These are phyloP conservation scores for Solanum chiquidenum DNA, from an alignment of 257 asterid species.

Conservation along the genomic window DNA sequence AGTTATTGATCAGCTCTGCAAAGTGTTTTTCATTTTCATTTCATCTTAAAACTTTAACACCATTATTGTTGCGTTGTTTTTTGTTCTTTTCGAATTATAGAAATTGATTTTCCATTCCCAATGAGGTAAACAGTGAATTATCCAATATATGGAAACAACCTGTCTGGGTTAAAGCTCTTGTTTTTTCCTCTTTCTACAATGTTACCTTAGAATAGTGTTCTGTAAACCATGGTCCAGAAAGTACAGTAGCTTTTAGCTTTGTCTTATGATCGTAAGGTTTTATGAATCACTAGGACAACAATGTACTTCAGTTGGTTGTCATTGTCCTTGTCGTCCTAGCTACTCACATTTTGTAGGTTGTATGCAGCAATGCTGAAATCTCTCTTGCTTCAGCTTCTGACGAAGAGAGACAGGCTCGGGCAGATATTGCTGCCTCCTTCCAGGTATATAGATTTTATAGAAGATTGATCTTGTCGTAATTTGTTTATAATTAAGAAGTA, in stretches of 20 bases:
- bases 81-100: background rate
- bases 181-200: background rate
- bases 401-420: slow-evolving; percentile 70
- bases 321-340: background rate
- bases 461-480: background rate
- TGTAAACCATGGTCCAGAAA: background rate
- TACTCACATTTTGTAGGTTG: background rate
- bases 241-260: background rate
- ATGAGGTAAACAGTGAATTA: background rate
- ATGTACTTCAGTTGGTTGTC: background rate
- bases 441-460: slow-evolving; percentile 34
- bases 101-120: background rate
- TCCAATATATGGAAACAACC: background rate
- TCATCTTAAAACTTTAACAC: background rate
- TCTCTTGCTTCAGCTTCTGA: slow-evolving; percentile 60
- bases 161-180: background rate
- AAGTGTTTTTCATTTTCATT: background rate
- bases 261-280: background rate
- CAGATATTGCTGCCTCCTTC: slow-evolving; percentile 97
- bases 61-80: background rate
- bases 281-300: background rate
- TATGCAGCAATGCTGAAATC: slow-evolving; percentile 59
- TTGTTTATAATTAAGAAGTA: background rate
- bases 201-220: background rate
- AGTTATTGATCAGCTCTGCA: background rate